phyloP scores from a whole-genome alignment of 1,284 basidiomycete species.

The Sparassis latifolia region DNA sequence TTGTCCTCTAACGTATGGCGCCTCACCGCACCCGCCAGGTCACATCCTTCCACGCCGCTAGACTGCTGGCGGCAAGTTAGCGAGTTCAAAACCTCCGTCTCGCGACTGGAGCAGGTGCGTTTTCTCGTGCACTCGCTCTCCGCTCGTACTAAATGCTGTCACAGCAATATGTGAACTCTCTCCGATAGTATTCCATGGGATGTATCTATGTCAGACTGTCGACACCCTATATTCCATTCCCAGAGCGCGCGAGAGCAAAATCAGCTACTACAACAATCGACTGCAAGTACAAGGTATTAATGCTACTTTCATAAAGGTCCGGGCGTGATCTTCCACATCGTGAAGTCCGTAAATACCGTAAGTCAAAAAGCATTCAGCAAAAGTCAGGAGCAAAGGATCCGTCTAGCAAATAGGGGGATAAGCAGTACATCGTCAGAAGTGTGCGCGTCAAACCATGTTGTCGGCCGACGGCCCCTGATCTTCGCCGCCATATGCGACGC shows the following conservation, averaged over 20 bases:
- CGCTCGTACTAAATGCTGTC: constrained; percentile 6
- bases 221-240: neutral
- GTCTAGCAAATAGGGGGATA: too few species aligned
- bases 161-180: constrained; percentile 50
- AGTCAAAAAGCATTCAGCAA: too few species aligned
- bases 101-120: constrained; percentile 55
- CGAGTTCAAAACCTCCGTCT: constrained; percentile 69
- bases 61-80: constrained; percentile 75
- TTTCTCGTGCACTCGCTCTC: neutral
- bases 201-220: neutral
- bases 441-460: too few species aligned
- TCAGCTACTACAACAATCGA: neutral
- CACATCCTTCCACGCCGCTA: constrained; percentile 51
- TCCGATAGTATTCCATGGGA: constrained; percentile 32
- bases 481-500: constrained; percentile 17
- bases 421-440: too few species aligned
- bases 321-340: neutral
- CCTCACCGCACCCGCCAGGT: constrained; percentile 33
- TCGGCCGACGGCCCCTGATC: constrained; percentile 6
- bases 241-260: too few species aligned
- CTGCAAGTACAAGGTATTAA: constrained; percentile 1
- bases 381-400: too few species aligned
- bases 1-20: neutral
- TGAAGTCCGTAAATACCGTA: neutral
- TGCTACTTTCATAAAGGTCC: neutral